phyloP scores from a whole-genome alignment of 73 alveolate genomes.

The Tetrahymena elliotti region DNA sequence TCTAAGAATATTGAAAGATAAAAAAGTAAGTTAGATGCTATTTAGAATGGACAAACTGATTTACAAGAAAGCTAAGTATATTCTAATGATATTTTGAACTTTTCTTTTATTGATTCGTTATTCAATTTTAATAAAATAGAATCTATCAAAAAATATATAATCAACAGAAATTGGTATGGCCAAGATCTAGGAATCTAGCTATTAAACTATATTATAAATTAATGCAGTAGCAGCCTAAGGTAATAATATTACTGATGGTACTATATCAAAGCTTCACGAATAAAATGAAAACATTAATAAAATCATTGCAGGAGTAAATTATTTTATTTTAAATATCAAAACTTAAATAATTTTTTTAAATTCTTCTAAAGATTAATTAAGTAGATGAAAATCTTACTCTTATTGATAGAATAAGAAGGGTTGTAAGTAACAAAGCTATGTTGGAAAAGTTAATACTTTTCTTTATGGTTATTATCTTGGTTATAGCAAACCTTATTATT shows the following conservation, averaged over 20 bases:
- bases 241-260: background rate
- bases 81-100: background rate
- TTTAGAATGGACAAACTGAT: background rate
- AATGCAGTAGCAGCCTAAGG: background rate
- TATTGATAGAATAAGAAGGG: background rate
- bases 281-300: background rate
- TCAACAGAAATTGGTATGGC: background rate
- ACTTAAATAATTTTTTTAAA: background rate
- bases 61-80: background rate
- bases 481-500: background rate
- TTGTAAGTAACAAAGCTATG: background rate
- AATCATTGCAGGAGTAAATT: background rate
- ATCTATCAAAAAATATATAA: background rate
- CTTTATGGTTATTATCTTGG: background rate
- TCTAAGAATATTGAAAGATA: background rate
- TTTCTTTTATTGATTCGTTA: background rate
- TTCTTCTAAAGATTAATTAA: background rate
- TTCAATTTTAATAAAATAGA: background rate
- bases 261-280: background rate
- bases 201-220: background rate
- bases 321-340: background rate
- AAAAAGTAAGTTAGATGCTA: background rate
- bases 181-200: background rate
- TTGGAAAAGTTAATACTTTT: background rate
- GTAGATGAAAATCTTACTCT: background rate